Evolutionary conservation across 192 early-diverging fungal genomes (phyloP).

Genomic region (Entomortierella lignicola): DNA sequence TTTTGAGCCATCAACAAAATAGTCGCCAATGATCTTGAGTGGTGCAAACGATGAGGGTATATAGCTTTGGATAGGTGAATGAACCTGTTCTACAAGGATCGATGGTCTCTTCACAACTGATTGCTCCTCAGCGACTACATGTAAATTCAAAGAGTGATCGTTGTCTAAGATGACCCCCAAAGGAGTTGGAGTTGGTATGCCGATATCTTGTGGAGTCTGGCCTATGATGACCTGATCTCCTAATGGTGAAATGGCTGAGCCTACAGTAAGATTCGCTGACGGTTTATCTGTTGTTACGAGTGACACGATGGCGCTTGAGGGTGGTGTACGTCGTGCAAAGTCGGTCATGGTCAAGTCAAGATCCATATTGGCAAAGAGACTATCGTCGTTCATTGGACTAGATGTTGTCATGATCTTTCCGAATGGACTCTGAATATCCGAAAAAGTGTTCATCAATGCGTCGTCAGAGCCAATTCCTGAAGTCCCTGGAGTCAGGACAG

Average conservation of each 20-base stretch:
- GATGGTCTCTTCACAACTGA: conserved; percentile 19
- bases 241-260: not conserved
- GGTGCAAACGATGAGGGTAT: conserved; percentile 52
- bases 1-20: conserved; percentile 48
- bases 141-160: conserved; percentile 7
- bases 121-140: conserved; percentile 9
- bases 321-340: conserved; percentile 25
- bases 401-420: conserved; percentile 15
- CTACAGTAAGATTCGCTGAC: not conserved
- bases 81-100: conserved; percentile 27
- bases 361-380: conserved; percentile 40
- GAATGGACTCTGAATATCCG: conserved; percentile 13
- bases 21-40: conserved; percentile 37
- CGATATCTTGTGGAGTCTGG: conserved; percentile 22
- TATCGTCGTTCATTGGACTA: conserved; percentile 29
- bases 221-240: conserved; percentile 4
- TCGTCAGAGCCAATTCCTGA: conserved; percentile 11
- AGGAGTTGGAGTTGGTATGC: conserved; percentile 21
- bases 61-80: conserved; percentile 39
- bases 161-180: conserved; percentile 7
- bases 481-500: not conserved
- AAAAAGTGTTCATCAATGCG: conserved; percentile 12
- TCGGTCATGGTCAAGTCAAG: conserved; percentile 18
- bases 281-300: conserved; percentile 3
- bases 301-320: conserved; percentile 17